Evolutionary conservation across 106 monocot genomes (phyloP), one percentile per base, ranked within the genome.

Genomic region (Platanthera zijinensis): DNA sequence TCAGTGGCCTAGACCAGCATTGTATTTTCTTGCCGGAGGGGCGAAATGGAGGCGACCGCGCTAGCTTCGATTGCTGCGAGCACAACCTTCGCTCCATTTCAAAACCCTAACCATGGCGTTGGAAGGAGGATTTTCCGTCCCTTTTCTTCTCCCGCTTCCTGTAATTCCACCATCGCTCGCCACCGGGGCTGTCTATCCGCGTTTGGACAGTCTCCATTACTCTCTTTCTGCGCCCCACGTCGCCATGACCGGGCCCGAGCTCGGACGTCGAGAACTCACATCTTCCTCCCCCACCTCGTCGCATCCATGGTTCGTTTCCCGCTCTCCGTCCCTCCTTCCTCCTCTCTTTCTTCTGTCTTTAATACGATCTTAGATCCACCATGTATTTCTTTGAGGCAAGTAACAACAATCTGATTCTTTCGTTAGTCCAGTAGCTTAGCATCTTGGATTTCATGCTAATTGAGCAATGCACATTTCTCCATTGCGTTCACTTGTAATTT

Each of bases 281-380:
- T 72, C 50, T 72, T 72, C 72, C 72, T 72, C 22, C 72, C 72
- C 25, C 72, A 72, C 51, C 51, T 72, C 10, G 22, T 72, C 7
- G 49, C 72, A 10, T 72, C 72, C 72, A 51, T 72, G 51, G 72
- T 72, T 51, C 4, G 72, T 22, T 72, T 51, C 48, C 48, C 30
- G 9, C 70, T 47, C n/a, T 25, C 70, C 4, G 3, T 39, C 39
- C 39, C 39, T 39, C 39, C 39, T 39, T 3, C 39, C 39, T 39
- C 39, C 39, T 39, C 39, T 30, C 25, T 32, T 66, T 22, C 8
- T 48, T 47, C 25, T 48, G 8, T 15, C 67, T 70, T 48, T 9
- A 70, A 7, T 48, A 48, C 70, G 7, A 48, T 6, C 47, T 10
- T 7, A 5, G 46, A 14, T 67, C 32, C 39, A 45, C 3, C 32